Base-by-base conservation (phyloP, 805 yeast species). In the Blastobotrys americana region DNA sequence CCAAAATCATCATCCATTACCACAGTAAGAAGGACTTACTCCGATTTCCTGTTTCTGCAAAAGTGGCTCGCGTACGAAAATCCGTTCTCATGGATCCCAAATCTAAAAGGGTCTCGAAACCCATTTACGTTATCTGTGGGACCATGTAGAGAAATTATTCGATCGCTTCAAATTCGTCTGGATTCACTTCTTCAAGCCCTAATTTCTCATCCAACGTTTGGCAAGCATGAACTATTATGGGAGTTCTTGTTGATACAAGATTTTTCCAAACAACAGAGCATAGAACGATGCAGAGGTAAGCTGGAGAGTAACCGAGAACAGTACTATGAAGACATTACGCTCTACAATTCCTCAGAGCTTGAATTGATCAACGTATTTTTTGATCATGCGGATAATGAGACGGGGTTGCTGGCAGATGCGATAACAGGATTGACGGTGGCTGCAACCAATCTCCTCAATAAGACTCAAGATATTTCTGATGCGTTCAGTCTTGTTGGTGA, bases 171-270 rank as follows among this genome's bases (percentile, higher is more conserved):
- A 17, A 68, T 71, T 31, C 62, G 66, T 28, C 50, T 81, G 28
- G 81, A 81, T 51, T 50, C 71, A 5, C 63, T 79, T 28, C 55
- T 83, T 10, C 60, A 69, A 16, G 58, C 68, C n/a, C 49, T 79
- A 3, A 47, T 63, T 4, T 58, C 64, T 36, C 77, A 66, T 50
- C 65, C 65, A 10, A 58, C 65, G 3, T 55, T 67, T 15, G 39
- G 56, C 3, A 55, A 62, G 3, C 66, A 69, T 47, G 71, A 64
- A 25, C 51, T 70, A 6, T 33, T 74, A 5, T 67, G 72, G 71
- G 71, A 69, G 41, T 75, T 74, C 51, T 54, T 49, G 17, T 43
- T 55, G 19, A 51, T 53, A n/a, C 57, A 48, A 35, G 59, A 48
- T 20, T 43, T 50, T n/a, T 45, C 52, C 19, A 46, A 49, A 21